These are phyloP conservation scores for Cornus suecica DNA, from an alignment of 148 eudicot species.

Conservation along the genomic window DNA sequence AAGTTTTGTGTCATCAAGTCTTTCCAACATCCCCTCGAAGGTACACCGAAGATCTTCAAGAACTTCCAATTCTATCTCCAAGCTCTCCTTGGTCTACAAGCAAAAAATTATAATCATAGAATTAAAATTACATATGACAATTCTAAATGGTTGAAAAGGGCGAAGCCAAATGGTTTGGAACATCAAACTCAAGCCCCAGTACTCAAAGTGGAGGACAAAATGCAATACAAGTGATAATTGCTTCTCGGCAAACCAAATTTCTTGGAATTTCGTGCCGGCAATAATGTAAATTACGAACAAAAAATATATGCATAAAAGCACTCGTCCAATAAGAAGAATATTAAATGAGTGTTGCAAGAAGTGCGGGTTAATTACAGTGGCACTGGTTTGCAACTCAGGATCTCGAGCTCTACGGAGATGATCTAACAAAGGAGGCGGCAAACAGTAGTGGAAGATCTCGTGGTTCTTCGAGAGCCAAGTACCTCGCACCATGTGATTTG, in stretches of 20 bases:
- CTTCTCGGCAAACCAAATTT: background rate
- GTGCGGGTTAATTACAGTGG: constrained; percentile 31
- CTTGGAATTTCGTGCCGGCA: background rate
- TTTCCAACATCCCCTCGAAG: constrained; percentile 61
- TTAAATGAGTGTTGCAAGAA: background rate
- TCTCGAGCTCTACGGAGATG: constrained; percentile 48
- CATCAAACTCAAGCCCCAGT: background rate
- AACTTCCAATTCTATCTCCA: constrained; percentile 60
- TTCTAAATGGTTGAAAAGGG: background rate
- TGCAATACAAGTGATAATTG: background rate
- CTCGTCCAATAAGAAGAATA: background rate
- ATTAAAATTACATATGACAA: background rate
- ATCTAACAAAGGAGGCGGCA: constrained; percentile 71
- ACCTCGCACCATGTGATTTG: constrained; percentile 80
- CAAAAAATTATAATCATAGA: too few species aligned
- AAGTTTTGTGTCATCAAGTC: constrained; percentile 34
- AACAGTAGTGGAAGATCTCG: constrained; percentile 66
- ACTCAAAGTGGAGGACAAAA: background rate
- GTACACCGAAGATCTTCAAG: constrained; percentile 45
- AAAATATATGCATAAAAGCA: constrained; percentile 2
- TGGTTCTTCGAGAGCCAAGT: constrained; percentile 75
- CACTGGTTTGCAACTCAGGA: constrained; percentile 27
- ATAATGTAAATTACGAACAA: background rate
- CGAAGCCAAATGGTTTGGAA: background rate
- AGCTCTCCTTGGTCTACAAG: constrained; percentile 43